Conservation (phyloP, 345 rosid species). For the Lumnitzera littorea region DNA sequence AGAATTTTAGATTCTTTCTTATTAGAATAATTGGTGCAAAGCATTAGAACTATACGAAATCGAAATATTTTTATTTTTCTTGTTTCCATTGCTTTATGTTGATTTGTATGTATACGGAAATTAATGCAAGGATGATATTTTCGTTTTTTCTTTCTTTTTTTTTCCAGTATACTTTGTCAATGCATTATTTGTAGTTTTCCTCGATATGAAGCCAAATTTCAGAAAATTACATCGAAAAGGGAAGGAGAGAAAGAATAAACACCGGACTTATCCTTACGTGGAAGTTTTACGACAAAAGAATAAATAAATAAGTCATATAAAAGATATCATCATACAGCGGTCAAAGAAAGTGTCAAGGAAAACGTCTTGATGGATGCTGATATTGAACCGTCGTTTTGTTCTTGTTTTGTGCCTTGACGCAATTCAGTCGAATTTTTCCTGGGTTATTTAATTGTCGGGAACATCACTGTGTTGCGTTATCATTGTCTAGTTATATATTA, state of each 20-base stretch:
- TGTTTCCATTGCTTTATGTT: neutral
- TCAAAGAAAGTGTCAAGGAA: too few relatives aligned
- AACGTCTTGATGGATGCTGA: too few relatives aligned
- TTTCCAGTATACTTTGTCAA: neutral
- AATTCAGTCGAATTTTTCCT: too few relatives aligned
- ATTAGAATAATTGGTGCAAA: constrained; percentile 19
- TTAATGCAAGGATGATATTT: neutral
- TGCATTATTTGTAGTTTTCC: neutral
- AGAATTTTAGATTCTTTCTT: constrained; percentile 8
- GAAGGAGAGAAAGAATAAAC: neutral
- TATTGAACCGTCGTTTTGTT: too few relatives aligned
- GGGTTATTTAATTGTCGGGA: too few relatives aligned
- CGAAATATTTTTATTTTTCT: neutral
- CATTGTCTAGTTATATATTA: too few relatives aligned
- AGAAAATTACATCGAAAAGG: neutral
- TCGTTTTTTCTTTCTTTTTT: neutral
- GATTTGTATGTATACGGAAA: constrained; percentile 6
- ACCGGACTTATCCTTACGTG: neutral
- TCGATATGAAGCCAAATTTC: constrained; percentile 8
- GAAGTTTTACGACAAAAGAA: too few relatives aligned
- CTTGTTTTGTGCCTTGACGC: too few relatives aligned
- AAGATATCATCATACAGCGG: too few relatives aligned
- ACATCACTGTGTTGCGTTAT: too few relatives aligned
- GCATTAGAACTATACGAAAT: constrained; percentile 12
- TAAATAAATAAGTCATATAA: too few relatives aligned